Base-by-base conservation (phyloP, 2,329 filamentous ascomycete genomes). In the Venturia aucupariae region DNA sequence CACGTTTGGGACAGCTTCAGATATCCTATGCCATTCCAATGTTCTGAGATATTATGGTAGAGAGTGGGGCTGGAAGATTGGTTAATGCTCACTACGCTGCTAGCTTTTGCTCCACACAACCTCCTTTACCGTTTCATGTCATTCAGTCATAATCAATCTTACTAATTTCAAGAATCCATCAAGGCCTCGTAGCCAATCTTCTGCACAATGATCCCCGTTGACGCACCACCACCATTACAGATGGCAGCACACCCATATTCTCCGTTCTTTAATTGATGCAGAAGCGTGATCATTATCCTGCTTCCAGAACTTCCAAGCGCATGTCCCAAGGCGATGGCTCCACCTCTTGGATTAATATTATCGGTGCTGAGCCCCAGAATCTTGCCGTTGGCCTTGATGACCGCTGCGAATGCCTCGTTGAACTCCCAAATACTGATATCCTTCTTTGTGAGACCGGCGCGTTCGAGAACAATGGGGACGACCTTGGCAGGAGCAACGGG, bases 401-500 rank as follows among this genome's bases (percentile, higher is more conserved):
- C 92, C 4, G 90, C 90, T 35, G 94, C 93, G 74, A 99, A 99
- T 0, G 94, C 94, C 79, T 99, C 94, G 76, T 99, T 99, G 77
- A 99, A 96, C 75, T 97, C 94, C 93, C 94, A 97, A 27, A 97
- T 80, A 5, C 93, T 87, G 57, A 99, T 91, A 75, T 97, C 90
- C 59, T 95, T 89, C 77, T 92, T 91, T 68, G 86, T 90, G 69
- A 99, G 92, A 13, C 93, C 92, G 0, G 94, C 94, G 65, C 92
- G 84, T 76, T 92, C 84, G 61, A 99, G 82, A 13, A 92, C 92
- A 70, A 97, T 86, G 3, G 93, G 92, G 0, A 97, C 93, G 5
- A 93, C 93, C 76, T 95, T 92, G 46, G 94, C 84, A 0, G 94
- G 94, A 1, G 94, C 94, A 55, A 97, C 81, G 17, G 94, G 92